Base-by-base conservation (phyloP, 768 basidiomycete species). In the Coprinellus micaceus region DNA sequence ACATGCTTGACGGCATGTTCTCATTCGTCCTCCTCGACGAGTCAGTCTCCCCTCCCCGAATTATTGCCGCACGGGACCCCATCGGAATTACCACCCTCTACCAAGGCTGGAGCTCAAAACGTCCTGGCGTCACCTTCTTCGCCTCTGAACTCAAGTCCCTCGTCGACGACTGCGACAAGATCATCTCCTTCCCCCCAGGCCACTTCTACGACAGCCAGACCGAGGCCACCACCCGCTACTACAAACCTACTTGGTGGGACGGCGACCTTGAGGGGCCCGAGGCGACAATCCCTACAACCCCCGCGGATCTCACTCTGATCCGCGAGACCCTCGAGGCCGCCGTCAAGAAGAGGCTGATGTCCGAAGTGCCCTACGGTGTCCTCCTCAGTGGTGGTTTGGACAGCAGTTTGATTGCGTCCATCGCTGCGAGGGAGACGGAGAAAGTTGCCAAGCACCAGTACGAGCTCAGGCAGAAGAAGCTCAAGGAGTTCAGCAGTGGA, bases 51-150 rank as follows among this genome's bases (percentile, higher is more conserved):
- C 96, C 96, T 9, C 80, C 93, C 22, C 85, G 96, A 53, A 77
- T 99, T 59, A 94, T 99, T 64, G 97, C 95, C 58, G 94, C 94
- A 4, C 90, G 97, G 36, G 97, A 99, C 68, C 94, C 97, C 24
- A 87, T 99, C 66, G 97, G 97, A 22, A 93, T 98, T 69, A 98
- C 97, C 50, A 98, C 97, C n/a, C 79, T 99, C 9, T 99, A 98
- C 73, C 94, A 96, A 74, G 97, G 97, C 40, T 94, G 90, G 90
- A 85, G 78, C 72, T 93, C 93, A 1, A 81, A 83, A 40, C 77
- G 80, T 26, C 95, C 96, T 4, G 90, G 88, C 39, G 83, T 83
- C 36, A 82, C 90, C 51, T 98, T 84, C 75, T 99, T 99, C 69
- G 85, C 97, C 2, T 98, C 95, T 2, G 97, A 99, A 73, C 85